Evolutionary conservation across 2,329 filamentous ascomycete species (phyloP), one percentile per base, ranked within the genome.

Genomic region (Phialocephala sp.): DNA sequence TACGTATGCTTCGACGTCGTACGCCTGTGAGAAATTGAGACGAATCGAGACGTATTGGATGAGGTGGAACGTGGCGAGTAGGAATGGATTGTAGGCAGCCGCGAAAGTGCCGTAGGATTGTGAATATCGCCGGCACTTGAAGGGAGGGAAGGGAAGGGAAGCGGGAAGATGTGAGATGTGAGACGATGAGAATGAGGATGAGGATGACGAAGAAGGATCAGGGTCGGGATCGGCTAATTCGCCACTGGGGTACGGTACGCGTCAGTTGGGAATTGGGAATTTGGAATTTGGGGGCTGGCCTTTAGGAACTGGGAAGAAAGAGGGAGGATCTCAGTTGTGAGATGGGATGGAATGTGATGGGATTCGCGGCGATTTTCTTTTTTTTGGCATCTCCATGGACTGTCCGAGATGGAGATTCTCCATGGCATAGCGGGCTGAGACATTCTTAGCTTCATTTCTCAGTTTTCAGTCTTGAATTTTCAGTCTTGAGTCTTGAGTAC

Each of bases 81-180:
- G 45, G 45, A 50, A 50, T n/a, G n/a, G 45, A 50, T 24, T 50
- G 45, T 50, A 50, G 45, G 45, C 45, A 50, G 45, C n/a, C 8
- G 12, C 22, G 18, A 8, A 9, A 20, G 4, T 43, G 6, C 15
- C 15, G 15, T 43, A 43, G 41, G 41, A 43, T 41, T 18, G 6
- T 32, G 27, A 32, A 32, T 32, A 32, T 6, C 27, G 27, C 27
- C 27, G 27, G 27, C 27, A 32, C 3, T 32, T 3, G 27, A 32
- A 32, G 27, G 27, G 6, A 32, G 37, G 37, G 9, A 12, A 3
- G 4, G 41, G 14, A n/a, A 15, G 4, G 15, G n/a, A 18, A 18
- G 37, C 3, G 11, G 14, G 11, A 14, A n/a, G n/a, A n/a, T n/a
- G n/a, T n/a, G n/a, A n/a, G n/a, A n/a, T n/a, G n/a, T n/a, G n/a